phyloP scores from a whole-genome alignment of 2,329 filamentous ascomycete genomes.

The Phialophora macrospora region DNA sequence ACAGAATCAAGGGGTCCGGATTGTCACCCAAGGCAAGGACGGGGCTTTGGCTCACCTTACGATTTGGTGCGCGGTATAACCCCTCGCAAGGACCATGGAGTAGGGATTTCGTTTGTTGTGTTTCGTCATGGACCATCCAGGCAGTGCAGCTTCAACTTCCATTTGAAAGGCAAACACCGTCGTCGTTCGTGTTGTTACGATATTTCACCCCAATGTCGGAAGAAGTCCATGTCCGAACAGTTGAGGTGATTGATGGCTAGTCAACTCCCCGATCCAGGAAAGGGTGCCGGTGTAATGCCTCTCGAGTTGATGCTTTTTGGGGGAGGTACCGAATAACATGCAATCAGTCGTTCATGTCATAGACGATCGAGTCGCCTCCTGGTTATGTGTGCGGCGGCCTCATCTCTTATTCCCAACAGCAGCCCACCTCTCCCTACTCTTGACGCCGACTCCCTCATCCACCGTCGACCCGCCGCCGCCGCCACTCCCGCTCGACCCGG shows the following conservation, averaged over 20 bases:
- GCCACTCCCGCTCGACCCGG: constrained; percentile 17
- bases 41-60: not conserved
- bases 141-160: not conserved
- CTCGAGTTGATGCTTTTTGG: not conserved
- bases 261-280: not conserved
- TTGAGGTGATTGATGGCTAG: not conserved
- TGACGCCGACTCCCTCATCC: constrained; percentile 37
- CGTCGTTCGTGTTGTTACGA: not conserved
- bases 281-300: not conserved
- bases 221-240: too few relatives aligned
- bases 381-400: not conserved
- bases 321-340: not conserved
- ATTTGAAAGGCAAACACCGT: not conserved
- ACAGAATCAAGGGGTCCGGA: not conserved
- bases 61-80: not conserved
- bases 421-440: constrained; percentile 38
- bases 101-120: not conserved
- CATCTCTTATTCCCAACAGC: constrained; percentile 38
- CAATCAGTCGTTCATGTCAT: not conserved
- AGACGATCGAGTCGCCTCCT: not conserved
- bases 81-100: not conserved
- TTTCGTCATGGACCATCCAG: not conserved
- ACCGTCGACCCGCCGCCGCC: constrained; percentile 23
- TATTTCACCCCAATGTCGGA: not conserved
- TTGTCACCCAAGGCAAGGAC: not conserved